Evolutionary conservation across 768 basidiomycete species (phyloP), one percentile per base, ranked within the genome.

Genomic region (Pleurotus giganteus): DNA sequence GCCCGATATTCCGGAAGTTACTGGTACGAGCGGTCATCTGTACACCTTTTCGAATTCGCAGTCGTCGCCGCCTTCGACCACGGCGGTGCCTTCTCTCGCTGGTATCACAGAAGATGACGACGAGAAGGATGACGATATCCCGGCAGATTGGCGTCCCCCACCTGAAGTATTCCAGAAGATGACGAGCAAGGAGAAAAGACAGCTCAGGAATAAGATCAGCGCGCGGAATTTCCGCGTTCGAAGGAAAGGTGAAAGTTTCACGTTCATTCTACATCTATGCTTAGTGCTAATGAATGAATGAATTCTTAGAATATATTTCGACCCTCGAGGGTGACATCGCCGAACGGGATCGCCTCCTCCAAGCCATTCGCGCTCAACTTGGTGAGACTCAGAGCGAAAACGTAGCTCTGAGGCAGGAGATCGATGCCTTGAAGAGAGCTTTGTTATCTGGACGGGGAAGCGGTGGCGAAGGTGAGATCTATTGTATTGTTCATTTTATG

Each of bases 111-210:
- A 60, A 15, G 67, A 62, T 17, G 62, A 63, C 51, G 65, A 64
- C n/a, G 39, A 37, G 69, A 68, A 0, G 34, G 76, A 81, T 4
- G 79, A 83, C 42, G 80, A 82, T 23, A 68, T 85, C 4, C 78
- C 85, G 13, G 88, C 87, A 28, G 89, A 93, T 61, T 92, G 91
- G 89, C 81, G 91, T 46, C 92, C 91, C 6, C 81, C 84, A 3
- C 88, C 94, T 0, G 96, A 97, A 60, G 94, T 94, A 58, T 97
- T 98, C 74, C 87, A 91, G 66, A 98, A 93, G 70, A 89, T 99
- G 83, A 84, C 85, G 4, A 88, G 86, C 64, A 98, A 96, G 74
- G 95, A 98, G 76, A 98, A 98, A 71, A 75, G 97, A 7, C 96
- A 98, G 69, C 74, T 98, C 39, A 70, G 96, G 47, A 99, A 99